These are phyloP conservation scores for Mycena indigotica DNA, from an alignment of 768 basidiomycete species.

Conservation along the genomic window DNA sequence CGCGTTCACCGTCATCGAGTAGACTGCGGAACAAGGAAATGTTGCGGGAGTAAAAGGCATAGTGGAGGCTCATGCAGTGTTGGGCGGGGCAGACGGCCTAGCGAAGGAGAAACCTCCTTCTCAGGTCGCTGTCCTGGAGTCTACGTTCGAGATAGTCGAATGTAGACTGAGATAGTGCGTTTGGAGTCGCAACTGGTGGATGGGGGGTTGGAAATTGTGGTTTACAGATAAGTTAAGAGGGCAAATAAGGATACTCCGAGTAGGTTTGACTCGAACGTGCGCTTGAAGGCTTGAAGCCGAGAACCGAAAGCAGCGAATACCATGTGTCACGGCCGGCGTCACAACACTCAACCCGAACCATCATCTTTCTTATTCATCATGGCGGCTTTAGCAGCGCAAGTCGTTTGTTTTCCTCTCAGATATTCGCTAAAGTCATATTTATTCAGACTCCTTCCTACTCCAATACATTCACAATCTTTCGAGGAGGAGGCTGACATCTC, in stretches of 20 bases:
- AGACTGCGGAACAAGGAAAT: conserved; percentile 77
- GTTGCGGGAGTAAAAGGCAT: conserved; percentile 70
- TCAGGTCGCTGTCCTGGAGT: conserved; percentile 28
- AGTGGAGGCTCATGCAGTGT: conserved; percentile 77
- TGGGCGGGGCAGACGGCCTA: conserved; percentile 34
- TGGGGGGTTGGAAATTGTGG: neutral
- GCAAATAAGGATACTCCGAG: conserved; percentile 20
- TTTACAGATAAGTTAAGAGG: conserved; percentile 18
- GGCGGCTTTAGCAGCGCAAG: conserved; percentile 77
- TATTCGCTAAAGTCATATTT: conserved; percentile 5
- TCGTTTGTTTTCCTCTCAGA: conserved; percentile 24
- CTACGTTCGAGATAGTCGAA: conserved; percentile 27
- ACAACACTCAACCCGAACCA: neutral
- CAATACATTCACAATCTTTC: conserved; percentile 52
- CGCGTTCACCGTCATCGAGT: conserved; percentile 55
- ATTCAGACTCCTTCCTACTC: conserved; percentile 68
- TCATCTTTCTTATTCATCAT: conserved; percentile 13
- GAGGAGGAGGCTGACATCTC: conserved; percentile 66
- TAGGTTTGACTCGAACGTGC: conserved; percentile 16
- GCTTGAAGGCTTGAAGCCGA: neutral
- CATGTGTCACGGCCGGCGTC: too few species aligned
- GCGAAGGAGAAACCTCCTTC: conserved; percentile 36
- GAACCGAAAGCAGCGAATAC: neutral
- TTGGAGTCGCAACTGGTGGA: neutral
- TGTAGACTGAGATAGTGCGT: conserved; percentile 24